Evolutionary conservation across 2,329 filamentous ascomycete species (phyloP).

Genomic region (Alternaria sp.): DNA sequence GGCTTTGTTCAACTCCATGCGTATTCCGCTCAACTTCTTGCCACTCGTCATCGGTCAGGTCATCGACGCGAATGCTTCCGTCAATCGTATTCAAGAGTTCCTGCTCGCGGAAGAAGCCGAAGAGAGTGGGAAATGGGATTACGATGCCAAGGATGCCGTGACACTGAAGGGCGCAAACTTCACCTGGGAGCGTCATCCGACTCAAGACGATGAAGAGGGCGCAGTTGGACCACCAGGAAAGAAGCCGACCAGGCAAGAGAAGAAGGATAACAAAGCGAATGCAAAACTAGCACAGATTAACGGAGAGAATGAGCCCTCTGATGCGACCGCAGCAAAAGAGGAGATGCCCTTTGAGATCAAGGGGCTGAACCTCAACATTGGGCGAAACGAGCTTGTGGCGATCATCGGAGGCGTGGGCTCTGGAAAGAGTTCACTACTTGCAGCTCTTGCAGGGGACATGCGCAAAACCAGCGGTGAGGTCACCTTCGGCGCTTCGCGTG

Average conservation of each 20-base stretch:
- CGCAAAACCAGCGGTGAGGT: slow-evolving; percentile 78
- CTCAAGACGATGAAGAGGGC: slow-evolving; percentile 52
- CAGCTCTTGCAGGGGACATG: slow-evolving; percentile 93
- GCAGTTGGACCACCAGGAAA: slow-evolving; percentile 39
- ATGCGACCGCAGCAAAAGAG: slow-evolving; percentile 56
- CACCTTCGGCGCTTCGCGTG: slow-evolving; percentile 77
- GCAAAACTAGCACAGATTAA: slow-evolving; percentile 31
- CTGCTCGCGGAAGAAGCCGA: slow-evolving; percentile 83
- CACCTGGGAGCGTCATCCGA: slow-evolving; percentile 82
- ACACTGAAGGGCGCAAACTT: slow-evolving; percentile 78
- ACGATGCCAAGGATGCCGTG: slow-evolving; percentile 65
- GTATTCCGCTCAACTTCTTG: slow-evolving; percentile 87
- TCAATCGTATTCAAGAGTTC: slow-evolving; percentile 88
- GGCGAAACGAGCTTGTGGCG: slow-evolving; percentile 78
- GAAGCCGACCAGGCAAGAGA: slow-evolving; percentile 59
- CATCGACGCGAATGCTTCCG: slow-evolving; percentile 85
- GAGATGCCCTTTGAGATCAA: slow-evolving; percentile 76
- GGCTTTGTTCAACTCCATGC: slow-evolving; percentile 89
- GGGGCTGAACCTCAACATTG: slow-evolving; percentile 71
- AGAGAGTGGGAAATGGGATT: slow-evolving; percentile 71
- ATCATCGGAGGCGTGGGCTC: slow-evolving; percentile 91
- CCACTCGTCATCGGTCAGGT: slow-evolving; percentile 88
- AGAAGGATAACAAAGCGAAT: slow-evolving; percentile 57
- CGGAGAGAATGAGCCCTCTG: slow-evolving; percentile 57
- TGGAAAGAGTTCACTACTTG: slow-evolving; percentile 88